These are phyloP conservation scores for Zarea fungicola DNA, from an alignment of 2,329 filamentous ascomycete species.

Conservation along the genomic window DNA sequence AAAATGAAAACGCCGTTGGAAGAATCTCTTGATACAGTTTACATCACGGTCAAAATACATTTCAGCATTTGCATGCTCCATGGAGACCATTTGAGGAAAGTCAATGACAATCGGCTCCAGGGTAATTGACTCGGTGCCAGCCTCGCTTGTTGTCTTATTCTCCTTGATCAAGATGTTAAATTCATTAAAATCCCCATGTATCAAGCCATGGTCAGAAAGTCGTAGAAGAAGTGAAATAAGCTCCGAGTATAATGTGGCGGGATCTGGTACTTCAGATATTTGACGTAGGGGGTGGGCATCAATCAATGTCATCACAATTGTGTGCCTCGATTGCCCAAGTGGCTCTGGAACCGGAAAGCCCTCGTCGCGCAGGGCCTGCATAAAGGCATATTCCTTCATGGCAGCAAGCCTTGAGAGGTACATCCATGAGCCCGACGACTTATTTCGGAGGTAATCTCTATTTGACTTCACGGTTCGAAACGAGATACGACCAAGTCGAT, in stretches of 20 bases:
- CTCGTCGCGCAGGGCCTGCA: slow-evolving; percentile 77
- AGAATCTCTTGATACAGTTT: slow-evolving; percentile 91
- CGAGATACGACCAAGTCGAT: slow-evolving; percentile 89
- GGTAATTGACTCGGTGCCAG: slow-evolving; percentile 37
- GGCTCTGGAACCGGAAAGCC: slow-evolving; percentile 89
- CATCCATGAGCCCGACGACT: slow-evolving; percentile 85
- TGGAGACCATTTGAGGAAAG: slow-evolving; percentile 97
- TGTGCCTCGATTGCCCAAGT: slow-evolving; percentile 84
- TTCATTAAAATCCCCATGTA: slow-evolving; percentile 98
- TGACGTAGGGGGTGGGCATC: slow-evolving; percentile 90
- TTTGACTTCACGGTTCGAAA: slow-evolving; percentile 96
- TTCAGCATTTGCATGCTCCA: slow-evolving; percentile 87
- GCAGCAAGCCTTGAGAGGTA: slow-evolving; percentile 91
- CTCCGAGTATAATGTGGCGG: slow-evolving; percentile 83
- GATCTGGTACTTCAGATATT: slow-evolving; percentile 76
- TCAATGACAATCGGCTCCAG: slow-evolving; percentile 86
- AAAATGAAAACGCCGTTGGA: slow-evolving; percentile 84
- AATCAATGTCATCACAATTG: slow-evolving; percentile 90
- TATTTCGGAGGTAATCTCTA: slow-evolving; percentile 86
- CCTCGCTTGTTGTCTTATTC: slow-evolving; percentile 38
- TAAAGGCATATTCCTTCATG: slow-evolving; percentile 91
- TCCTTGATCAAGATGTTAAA: slow-evolving; percentile 97
- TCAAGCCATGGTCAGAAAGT: slow-evolving; percentile 79
- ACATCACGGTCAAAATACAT: slow-evolving; percentile 98
- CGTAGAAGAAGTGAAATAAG: slow-evolving; percentile 81